Conservation (phyloP, 768 basidiomycete genomes). For the Exsudoporus frostii region DNA sequence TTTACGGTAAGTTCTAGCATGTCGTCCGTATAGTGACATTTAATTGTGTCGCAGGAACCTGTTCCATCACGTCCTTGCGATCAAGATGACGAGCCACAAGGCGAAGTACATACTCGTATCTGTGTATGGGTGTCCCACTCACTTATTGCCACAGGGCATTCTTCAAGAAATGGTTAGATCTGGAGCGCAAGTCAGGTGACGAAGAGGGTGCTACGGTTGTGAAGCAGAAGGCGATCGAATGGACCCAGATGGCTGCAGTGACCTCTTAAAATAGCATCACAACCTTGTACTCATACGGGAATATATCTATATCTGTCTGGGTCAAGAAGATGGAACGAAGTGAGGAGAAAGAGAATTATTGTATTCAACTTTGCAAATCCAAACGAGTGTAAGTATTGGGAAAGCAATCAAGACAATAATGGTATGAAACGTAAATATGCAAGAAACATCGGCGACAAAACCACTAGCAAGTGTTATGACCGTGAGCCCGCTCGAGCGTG, state of each 20-base stretch:
- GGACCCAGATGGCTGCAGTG: constrained; percentile 64
- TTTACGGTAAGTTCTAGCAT: constrained; percentile 50
- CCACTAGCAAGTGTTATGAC: constrained; percentile 34
- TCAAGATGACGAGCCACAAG: constrained; percentile 92
- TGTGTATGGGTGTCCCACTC: neutral
- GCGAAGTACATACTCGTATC: constrained; percentile 69
- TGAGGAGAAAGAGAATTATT: constrained; percentile 34
- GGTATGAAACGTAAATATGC: constrained; percentile 37
- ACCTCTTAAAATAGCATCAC: constrained; percentile 13
- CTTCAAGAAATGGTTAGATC: constrained; percentile 96
- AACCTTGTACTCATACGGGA: constrained; percentile 27
- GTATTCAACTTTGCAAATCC: constrained; percentile 44
- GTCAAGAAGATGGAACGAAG: constrained; percentile 29
- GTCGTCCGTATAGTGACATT: neutral
- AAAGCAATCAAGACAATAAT: constrained; percentile 37
- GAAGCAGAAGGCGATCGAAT: constrained; percentile 88
- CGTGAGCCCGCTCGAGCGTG: constrained; percentile 62
- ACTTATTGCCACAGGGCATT: constrained; percentile 56
- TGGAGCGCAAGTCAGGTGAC: constrained; percentile 85
- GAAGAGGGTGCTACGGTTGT: constrained; percentile 76
- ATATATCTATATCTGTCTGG: constrained; percentile 41
- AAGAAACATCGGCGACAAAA: constrained; percentile 18
- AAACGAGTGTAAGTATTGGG: constrained; percentile 51
- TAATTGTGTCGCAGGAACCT: constrained; percentile 53
- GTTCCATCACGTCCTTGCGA: constrained; percentile 78